Base-by-base conservation (phyloP, 2,329 filamentous ascomycete species). In the Beauveria varroae region DNA sequence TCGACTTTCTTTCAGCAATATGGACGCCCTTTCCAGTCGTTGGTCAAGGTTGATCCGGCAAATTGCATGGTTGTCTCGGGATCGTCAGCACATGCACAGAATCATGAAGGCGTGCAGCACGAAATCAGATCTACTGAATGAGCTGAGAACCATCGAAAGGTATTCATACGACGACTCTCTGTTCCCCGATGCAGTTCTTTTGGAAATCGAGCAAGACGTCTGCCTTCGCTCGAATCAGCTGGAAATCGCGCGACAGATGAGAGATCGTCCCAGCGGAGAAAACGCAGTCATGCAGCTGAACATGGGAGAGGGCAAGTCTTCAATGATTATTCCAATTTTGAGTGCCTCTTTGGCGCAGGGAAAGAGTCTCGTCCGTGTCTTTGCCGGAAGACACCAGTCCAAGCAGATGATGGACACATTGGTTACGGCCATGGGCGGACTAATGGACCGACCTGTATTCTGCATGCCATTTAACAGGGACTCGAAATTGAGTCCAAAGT, bases 221-320 rank as follows among this genome's bases (percentile, higher is more conserved):
- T 67, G 85, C 9, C 85, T 91, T 9, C 80, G 89, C 0, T 67
- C 76, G 0, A 79, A 83, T 0, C 87, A 91, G 67, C 75, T 80
- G 3, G 68, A 80, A 2, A 84, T 91, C 55, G 83, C 86, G 0
- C 50, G 61, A 0, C 68, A 79, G 22, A 90, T 91, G 82, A 80
- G 77, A 2, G 56, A 66, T 0, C 78, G 79, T 0, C 65, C 68
- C 0, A 67, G 67, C 0, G 69, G 66, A 0, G 30, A 68, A 0
- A 88, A 86, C 64, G 69, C 78, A 0, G 79, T 86, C 0, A 80
- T 89, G 74, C 86, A 89, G 66, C 70, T 90, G 2, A 89, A 88
- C 64, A 90, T 90, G 86, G 87, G 87, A 0, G 81, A 88, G 67
- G 87, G 87, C 0, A 90, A 90, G 64, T 85, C 85, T 0, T 87